Conservation (phyloP, 768 basidiomycete species). For the Krasilnikovozyma curviuscula region DNA sequence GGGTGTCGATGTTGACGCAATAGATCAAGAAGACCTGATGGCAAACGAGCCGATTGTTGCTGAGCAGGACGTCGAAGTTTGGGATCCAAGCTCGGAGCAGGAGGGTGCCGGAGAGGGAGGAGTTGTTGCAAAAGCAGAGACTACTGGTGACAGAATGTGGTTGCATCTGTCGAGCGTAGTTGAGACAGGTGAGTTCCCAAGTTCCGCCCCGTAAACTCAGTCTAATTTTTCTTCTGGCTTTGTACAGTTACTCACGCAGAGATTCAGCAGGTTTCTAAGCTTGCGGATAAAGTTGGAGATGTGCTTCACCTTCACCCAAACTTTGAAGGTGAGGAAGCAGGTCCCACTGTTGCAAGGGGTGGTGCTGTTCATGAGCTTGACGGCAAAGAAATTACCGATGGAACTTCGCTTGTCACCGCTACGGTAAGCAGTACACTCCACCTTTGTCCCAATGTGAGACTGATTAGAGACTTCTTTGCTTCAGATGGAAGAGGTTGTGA, state of each 20-base stretch:
- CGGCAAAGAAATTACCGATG: too few species aligned
- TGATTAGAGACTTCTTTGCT: background rate
- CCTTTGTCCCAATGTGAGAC: too few species aligned
- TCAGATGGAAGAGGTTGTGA: constrained; percentile 11
- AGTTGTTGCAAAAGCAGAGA: constrained; percentile 20
- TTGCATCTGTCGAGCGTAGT: constrained; percentile 18
- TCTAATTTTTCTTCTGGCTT: background rate
- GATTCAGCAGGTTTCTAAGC: background rate
- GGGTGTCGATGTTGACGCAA: constrained; percentile 78
- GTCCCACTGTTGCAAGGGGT: too few species aligned
- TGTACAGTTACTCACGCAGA: constrained; percentile 6
- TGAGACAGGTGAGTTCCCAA: constrained; percentile 16
- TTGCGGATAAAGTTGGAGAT: too few species aligned
- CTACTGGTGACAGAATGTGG: constrained; percentile 19
- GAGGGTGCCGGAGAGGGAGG: constrained; percentile 20
- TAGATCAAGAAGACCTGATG: constrained; percentile 57
- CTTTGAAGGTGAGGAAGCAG: too few species aligned
- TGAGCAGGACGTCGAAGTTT: constrained; percentile 38
- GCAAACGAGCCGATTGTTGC: constrained; percentile 35
- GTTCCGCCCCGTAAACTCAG: too few species aligned
- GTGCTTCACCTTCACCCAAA: too few species aligned
- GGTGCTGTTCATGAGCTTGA: too few species aligned
- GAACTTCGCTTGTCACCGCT: too few species aligned
- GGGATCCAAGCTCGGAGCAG: constrained; percentile 61
- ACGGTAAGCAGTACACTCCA: too few species aligned